These are phyloP conservation scores for Botrytis elliptica DNA, from an alignment of 2,329 filamentous ascomycete species.

Conservation along the genomic window DNA sequence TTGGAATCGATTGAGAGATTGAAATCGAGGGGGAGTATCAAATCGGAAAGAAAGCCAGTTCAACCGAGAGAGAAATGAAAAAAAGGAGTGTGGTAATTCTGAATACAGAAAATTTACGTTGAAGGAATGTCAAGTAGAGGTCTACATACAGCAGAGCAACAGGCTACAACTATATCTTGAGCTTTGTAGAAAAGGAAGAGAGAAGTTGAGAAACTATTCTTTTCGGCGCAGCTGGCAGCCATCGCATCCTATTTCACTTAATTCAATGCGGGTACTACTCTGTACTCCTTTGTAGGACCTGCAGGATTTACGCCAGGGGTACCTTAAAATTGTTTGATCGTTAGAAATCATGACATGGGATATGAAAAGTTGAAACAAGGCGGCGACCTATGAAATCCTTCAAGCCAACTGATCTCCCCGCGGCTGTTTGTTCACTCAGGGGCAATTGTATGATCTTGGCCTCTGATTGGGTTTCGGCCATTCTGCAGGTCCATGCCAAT, in stretches of 20 bases:
- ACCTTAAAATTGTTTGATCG: not conserved
- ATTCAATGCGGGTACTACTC: constrained; percentile 2
- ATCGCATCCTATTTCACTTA: constrained; percentile 16
- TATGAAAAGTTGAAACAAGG: constrained; percentile 14
- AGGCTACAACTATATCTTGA: constrained; percentile 10
- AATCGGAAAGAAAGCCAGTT: constrained; percentile 1
- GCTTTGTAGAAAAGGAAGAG: not conserved
- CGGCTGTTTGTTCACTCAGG: not conserved
- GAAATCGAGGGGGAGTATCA: not conserved
- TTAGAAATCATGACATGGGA: not conserved
- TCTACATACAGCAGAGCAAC: constrained; percentile 18
- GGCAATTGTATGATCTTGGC: not conserved
- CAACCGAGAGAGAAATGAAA: constrained; percentile 1
- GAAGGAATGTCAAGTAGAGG: not conserved
- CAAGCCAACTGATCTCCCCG: not conserved
- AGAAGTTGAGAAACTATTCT: constrained; percentile 14
- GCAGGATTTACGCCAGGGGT: constrained; percentile 3
- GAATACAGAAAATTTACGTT: not conserved
- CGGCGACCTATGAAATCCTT: constrained; percentile 9
- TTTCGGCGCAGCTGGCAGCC: constrained; percentile 9
- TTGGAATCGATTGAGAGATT: not conserved
- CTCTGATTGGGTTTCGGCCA: constrained; percentile 8
- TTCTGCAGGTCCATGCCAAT: not conserved
- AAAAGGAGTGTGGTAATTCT: constrained; percentile 18
- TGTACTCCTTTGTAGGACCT: constrained; percentile 5